Conservation (phyloP, 495 filamentous ascomycete genomes). For the Aspergillus nanangensis region DNA sequence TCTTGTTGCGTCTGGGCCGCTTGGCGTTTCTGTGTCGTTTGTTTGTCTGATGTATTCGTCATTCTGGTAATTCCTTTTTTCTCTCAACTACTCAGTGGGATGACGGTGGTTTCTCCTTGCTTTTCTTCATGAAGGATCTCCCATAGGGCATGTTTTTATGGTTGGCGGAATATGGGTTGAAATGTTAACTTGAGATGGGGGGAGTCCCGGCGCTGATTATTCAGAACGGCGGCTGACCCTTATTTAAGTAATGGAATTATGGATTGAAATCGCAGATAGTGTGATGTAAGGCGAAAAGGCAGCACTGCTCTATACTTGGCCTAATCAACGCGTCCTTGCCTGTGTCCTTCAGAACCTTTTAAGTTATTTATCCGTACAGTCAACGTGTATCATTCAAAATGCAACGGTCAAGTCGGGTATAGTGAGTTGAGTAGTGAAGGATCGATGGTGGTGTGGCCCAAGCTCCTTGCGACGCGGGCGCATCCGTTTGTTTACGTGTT, state of each 20-base stretch:
- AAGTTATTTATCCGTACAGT: background rate
- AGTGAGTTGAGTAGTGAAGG: background rate
- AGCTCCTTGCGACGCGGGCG: conserved; percentile 14
- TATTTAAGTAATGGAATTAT: conserved; percentile 17
- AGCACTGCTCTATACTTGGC: conserved; percentile 23
- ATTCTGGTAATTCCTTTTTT: conserved; percentile 21
- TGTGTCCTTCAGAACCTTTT: conserved; percentile 1
- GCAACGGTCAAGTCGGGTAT: too few species aligned
- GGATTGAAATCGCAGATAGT: conserved; percentile 16
- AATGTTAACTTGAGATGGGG: conserved; percentile 20
- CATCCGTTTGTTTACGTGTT: conserved; percentile 25
- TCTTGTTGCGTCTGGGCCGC: conserved; percentile 23
- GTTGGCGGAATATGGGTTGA: conserved; percentile 21
- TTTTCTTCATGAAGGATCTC: conserved; percentile 34
- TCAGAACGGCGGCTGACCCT: conserved; percentile 12
- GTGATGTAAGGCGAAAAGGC: conserved; percentile 11
- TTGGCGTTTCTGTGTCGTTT: conserved; percentile 33
- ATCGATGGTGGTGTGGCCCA: conserved; percentile 1
- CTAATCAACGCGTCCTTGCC: conserved; percentile 18
- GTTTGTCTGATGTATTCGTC: conserved; percentile 23
- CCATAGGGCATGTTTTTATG: conserved; percentile 30
- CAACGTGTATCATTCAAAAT: too few species aligned
- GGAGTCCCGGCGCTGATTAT: conserved; percentile 17
- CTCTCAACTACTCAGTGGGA: conserved; percentile 35
- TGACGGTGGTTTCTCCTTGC: conserved; percentile 39